Evolutionary conservation across 2,329 filamentous ascomycete species (phyloP).

Genomic region (Hypoxylon sp.): DNA sequence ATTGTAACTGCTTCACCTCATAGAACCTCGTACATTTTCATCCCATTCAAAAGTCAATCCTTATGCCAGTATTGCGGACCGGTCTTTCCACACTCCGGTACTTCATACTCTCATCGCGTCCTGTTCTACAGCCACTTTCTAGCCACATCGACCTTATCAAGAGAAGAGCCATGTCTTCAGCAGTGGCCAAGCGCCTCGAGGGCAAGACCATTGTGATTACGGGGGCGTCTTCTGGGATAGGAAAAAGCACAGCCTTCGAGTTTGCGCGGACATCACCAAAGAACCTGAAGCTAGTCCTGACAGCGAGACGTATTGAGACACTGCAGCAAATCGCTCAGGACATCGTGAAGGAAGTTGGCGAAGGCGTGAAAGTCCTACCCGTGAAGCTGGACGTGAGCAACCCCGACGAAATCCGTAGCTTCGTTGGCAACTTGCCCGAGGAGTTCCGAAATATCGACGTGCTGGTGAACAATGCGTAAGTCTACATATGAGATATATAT

Average conservation of each 20-base stretch:
- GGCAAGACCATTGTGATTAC: conserved; percentile 96
- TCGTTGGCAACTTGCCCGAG: conserved; percentile 80
- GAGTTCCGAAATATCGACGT: conserved; percentile 90
- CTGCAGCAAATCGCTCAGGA: conserved; percentile 82
- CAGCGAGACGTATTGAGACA: conserved; percentile 86
- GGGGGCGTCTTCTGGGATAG: conserved; percentile 94
- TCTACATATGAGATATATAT: conserved; percentile 39
- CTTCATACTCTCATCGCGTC: conserved; percentile 20
- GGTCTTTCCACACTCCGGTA: conserved; percentile 37
- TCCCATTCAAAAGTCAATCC: conserved; percentile 6
- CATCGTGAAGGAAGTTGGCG: conserved; percentile 82
- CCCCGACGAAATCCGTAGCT: conserved; percentile 77
- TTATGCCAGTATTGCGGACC: conserved; percentile 42
- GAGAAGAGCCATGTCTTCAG: conserved; percentile 63
- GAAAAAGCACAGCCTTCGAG: conserved; percentile 85
- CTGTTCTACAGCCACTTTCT: conserved; percentile 4
- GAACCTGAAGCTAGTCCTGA: conserved; percentile 86
- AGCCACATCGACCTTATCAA: conserved; percentile 4
- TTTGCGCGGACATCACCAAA: conserved; percentile 88
- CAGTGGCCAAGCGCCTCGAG: conserved; percentile 84
- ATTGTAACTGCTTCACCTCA: neutral
- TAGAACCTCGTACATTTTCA: neutral
- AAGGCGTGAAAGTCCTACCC: conserved; percentile 84
- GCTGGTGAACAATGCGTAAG: conserved; percentile 95
- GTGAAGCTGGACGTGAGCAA: conserved; percentile 91